phyloP scores from a whole-genome alignment of 139 green algal species.

The Marvania coccoides region DNA sequence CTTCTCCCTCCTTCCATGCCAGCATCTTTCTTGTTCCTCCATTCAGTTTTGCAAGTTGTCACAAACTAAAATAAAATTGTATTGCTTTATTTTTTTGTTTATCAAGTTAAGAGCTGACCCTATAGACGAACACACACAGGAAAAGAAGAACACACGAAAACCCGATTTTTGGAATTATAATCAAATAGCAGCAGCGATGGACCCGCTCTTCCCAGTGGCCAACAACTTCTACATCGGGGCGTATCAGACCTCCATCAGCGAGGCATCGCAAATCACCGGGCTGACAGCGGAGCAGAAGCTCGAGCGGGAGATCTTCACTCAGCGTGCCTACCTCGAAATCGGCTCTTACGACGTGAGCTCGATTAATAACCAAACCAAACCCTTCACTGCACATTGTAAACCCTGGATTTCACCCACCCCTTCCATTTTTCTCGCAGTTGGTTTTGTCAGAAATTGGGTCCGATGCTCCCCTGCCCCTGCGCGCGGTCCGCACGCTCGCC shows the following conservation, averaged over 20 bases:
- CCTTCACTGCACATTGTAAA: neutral
- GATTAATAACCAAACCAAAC: neutral
- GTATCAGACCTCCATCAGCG: conserved; percentile 87
- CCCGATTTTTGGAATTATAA: neutral
- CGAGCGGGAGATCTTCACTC: conserved; percentile 81
- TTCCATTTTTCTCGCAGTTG: conserved; percentile 50
- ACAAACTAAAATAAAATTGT: no score
- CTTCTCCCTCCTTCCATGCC: no score
- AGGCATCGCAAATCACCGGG: conserved; percentile 66
- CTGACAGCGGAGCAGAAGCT: conserved; percentile 66
- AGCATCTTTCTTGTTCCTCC: no score
- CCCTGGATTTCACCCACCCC: neutral
- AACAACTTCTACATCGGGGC: conserved; percentile 93
- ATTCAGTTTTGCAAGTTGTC: no score
- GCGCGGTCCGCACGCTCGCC: conserved; percentile 86
- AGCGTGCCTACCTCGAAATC: conserved; percentile 93
- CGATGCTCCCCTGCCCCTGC: conserved; percentile 62
- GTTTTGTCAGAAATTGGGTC: conserved; percentile 82
- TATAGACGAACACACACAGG: no score
- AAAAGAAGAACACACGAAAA: no score
- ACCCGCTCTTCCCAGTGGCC: conserved; percentile 75
- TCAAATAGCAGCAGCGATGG: conserved; percentile 15
- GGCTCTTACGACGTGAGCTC: conserved; percentile 78
- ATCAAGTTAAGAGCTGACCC: no score
- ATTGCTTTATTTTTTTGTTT: no score